Base-by-base conservation (phyloP, 78 protist species). In the Dictyostelium purpureum region DNA sequence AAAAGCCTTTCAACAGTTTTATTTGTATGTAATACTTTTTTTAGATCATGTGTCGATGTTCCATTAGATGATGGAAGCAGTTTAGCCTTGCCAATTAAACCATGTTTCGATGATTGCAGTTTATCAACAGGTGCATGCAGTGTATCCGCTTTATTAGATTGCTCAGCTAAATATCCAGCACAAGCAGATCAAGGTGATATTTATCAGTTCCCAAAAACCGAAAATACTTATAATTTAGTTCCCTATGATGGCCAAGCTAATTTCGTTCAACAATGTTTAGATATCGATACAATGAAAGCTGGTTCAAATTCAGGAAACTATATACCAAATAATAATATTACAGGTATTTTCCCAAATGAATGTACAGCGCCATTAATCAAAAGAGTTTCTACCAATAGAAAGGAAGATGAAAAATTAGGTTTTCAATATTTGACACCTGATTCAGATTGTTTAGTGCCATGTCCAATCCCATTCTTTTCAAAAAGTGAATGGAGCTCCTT, bases 401-500 rank as follows among this genome's bases (percentile, higher is more conserved):
- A 14, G n/a, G 57, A 42, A 2, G 90, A 82, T 70, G 16, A 26
- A 10, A 35, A 85, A n/a, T 26, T 28, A 24, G 92, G 92, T 16
- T 85, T 61, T 33, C 26, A 31, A 21, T 70, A 56, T 73, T 35
- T 81, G 4, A 14, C 74, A 2, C 76, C 42, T 0, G 52, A n/a
- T 0, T 47, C 65, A 4, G 63, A 85, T 61, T 85, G 92, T 73
- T 19, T 61, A 28, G 9, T 85, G 37, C 80, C 80, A 14, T 85
- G 92, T 61, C 92, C 92, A 19, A 66, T 51, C 1, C 73, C 76
- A 6, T 73, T 85, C 26, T 85, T 85, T 54, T 59, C 70, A 24
- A 18, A 26, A 6, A 21, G 35, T 9, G 31, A 85, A 73, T 85
- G 92, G 92, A 31, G n/a, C 0, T 24, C 38, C 16, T 56, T 73